Evolutionary conservation across 352 stramenopile species (phyloP), one percentile per base, ranked within the genome.

Genomic region (Globisporangium heterothallicum): DNA sequence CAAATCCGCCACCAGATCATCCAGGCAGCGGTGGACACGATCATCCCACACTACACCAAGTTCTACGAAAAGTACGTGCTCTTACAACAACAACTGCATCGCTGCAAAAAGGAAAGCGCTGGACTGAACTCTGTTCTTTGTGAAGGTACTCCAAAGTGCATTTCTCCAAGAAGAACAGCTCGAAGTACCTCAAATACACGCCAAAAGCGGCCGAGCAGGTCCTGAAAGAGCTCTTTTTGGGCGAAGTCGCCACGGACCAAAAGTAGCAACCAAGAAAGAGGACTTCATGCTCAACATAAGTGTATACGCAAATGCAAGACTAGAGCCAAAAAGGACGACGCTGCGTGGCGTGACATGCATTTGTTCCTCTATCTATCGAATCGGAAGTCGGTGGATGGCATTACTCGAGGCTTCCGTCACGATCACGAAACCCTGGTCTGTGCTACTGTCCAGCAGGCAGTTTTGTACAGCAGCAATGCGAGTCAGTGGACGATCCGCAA

Each of bases 121-220:
- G n/a, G n/a, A n/a, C n/a, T n/a, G n/a, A n/a, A n/a, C n/a, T n/a
- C n/a, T n/a, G n/a, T n/a, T n/a, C n/a, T n/a, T n/a, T n/a, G n/a
- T n/a, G n/a, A n/a, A 92, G 82, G 55, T 97, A 97, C 70, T 96
- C 86, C 8, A 64, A 71, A 10, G 72, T 97, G 45, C 84, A 94
- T 30, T 96, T 97, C 50, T 95, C 87, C n/a, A 95, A 90, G 68
- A 95, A 95, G 52, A 89, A 96, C 59, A 81, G 78, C 47, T 74
- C 83, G 49, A 90, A 77, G 61, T 96, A 96, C 49, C 74, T 96
- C 30, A 94, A 94, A 60, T 95, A 93, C 58, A 86, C 72, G 40
- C 91, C 84, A 46, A 79, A 72, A 70, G 85, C 81, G 29, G 81
- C 84, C 25, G 84, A 95, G 50, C 60, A 74, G 18, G 61, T 96